phyloP scores from a whole-genome alignment of 305 asterid genomes.

The Rubia balearica region DNA sequence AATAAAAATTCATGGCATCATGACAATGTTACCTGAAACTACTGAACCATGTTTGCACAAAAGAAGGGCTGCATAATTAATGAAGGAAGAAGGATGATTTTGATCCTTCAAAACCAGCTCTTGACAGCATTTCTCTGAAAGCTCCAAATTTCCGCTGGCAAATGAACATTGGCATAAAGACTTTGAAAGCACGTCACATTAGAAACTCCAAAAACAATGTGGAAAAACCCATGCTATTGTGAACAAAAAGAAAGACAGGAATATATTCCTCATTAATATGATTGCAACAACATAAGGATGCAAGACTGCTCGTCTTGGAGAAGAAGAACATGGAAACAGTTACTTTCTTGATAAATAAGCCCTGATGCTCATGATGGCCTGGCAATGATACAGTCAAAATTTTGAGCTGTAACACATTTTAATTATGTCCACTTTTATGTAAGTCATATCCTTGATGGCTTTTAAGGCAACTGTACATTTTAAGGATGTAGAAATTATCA shows the following conservation, averaged over 20 bases:
- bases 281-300: neutral
- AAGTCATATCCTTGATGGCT: neutral
- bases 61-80: conserved; percentile 78
- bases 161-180: conserved; percentile 11
- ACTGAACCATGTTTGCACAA: conserved; percentile 72
- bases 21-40: conserved; percentile 53
- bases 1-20: neutral
- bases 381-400: neutral
- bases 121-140: conserved; percentile 77
- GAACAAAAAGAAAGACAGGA: neutral
- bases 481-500: neutral
- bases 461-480: neutral
- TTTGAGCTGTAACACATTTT: neutral
- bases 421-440: neutral
- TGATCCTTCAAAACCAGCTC: conserved; percentile 77
- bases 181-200: neutral
- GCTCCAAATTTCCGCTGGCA: conserved; percentile 75
- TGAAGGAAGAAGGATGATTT: conserved; percentile 83
- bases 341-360: neutral
- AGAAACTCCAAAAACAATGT: neutral
- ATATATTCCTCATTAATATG: neutral
- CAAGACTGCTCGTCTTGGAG: neutral
- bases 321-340: neutral
- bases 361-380: neutral
- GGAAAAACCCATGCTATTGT: neutral